Conservation (phyloP, 306 rosid species). For the Cotoneaster glaucophyllus region DNA sequence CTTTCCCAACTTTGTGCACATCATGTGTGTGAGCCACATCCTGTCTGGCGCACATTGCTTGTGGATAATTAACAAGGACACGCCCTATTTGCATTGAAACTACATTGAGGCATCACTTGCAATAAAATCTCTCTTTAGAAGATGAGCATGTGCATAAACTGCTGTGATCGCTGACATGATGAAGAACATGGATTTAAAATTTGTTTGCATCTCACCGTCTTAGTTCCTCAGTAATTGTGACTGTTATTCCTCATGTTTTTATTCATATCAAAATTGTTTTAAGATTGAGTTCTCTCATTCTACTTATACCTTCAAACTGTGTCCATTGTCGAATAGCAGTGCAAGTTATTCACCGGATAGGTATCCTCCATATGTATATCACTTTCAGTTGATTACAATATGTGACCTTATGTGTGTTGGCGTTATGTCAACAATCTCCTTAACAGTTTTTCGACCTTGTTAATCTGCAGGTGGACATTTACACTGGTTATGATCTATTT, state of each 20-base stretch:
- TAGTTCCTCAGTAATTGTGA: not conserved
- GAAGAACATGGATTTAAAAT: not conserved
- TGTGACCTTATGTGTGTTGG: not conserved
- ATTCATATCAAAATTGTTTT: not conserved
- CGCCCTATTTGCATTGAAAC: not conserved
- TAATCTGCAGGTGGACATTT: conserved; percentile 78
- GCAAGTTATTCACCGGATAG: not conserved
- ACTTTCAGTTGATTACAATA: not conserved
- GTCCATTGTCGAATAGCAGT: not conserved
- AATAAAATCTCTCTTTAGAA: not conserved
- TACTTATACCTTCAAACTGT: not conserved
- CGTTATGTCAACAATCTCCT: conserved; percentile 1
- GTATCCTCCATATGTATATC: not conserved
- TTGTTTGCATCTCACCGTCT: not conserved
- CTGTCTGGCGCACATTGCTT: too few species aligned
- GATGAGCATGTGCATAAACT: not conserved
- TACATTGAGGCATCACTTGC: not conserved
- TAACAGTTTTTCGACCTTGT: not conserved
- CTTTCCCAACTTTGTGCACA: not conserved
- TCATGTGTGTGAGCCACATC: not conserved
- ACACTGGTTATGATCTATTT: conserved; percentile 61
- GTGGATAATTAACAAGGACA: not conserved
- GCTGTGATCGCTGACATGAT: not conserved
- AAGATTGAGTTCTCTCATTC: not conserved
- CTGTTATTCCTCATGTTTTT: not conserved